Conservation (phyloP, 2,329 filamentous ascomycete species). For the Celoporthe dispersa region DNA sequence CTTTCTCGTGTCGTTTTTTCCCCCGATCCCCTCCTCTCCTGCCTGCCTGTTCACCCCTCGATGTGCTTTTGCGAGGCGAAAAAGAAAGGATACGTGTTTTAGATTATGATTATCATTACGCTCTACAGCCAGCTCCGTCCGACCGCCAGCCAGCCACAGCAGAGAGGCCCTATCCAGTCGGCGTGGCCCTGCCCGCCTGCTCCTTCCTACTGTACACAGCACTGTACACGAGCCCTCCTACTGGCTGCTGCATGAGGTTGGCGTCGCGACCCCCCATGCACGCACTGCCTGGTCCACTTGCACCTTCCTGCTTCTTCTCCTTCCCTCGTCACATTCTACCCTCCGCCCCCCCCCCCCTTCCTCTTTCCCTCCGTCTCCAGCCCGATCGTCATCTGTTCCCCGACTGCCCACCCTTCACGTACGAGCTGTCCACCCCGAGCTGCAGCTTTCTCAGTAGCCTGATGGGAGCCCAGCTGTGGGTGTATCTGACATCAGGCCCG, state of each 20-base stretch:
- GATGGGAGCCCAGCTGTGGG: slow-evolving; percentile 41
- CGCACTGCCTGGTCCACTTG: neutral
- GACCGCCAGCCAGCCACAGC: neutral
- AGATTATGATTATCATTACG: slow-evolving; percentile 18
- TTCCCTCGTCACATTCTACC: neutral
- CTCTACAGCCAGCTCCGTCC: slow-evolving; percentile 20
- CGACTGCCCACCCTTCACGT: slow-evolving; percentile 41
- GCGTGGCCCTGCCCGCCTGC: neutral
- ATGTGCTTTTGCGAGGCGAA: neutral
- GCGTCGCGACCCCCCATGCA: neutral
- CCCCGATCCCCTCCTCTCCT: neutral
- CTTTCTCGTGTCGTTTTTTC: neutral
- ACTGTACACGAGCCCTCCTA: neutral
- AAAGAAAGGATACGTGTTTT: neutral
- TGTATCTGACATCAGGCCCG: slow-evolving; percentile 30
- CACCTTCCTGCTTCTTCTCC: neutral
- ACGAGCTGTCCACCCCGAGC: slow-evolving; percentile 52
- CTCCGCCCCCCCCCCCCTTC: neutral
- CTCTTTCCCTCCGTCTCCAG: neutral
- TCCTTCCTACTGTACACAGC: neutral
- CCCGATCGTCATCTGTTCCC: neutral
- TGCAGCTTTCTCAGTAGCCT: slow-evolving; percentile 45
- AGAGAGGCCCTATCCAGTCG: neutral
- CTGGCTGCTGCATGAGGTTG: neutral
- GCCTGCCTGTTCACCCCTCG: neutral